Evolutionary conservation across 495 filamentous ascomycete genomes (phyloP).

Genomic region (Venustampulla echinocandica): DNA sequence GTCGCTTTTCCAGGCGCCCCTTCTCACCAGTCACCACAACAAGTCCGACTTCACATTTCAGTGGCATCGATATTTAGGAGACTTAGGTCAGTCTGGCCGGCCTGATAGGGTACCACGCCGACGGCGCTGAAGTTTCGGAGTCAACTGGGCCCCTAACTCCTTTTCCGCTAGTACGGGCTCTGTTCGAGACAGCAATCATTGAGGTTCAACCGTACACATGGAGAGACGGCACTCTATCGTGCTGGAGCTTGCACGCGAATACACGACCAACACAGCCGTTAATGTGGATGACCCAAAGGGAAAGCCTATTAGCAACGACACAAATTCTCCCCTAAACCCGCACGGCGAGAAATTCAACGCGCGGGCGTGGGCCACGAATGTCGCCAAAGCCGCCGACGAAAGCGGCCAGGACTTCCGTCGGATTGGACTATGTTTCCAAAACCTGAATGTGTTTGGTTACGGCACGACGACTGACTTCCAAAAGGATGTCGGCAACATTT

Average conservation of each 20-base stretch:
- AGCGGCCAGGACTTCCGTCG: conserved; percentile 26
- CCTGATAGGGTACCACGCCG: no score
- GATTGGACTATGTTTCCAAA: conserved; percentile 38
- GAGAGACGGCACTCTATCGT: no score
- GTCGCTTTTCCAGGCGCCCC: no score
- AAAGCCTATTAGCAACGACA: neutral
- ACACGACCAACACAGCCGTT: neutral
- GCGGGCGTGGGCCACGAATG: conserved; percentile 45
- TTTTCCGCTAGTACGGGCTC: no score
- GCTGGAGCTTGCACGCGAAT: neutral
- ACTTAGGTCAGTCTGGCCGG: no score
- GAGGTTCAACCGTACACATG: no score
- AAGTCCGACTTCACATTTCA: no score
- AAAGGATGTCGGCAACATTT: conserved; percentile 55
- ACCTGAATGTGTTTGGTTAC: conserved; percentile 67
- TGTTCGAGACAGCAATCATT: no score
- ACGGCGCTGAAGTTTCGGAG: no score
- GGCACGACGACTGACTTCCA: conserved; percentile 70
- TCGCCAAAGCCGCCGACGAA: conserved; percentile 34
- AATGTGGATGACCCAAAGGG: neutral
- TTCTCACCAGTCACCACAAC: no score
- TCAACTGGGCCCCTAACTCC: no score
- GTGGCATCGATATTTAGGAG: no score
- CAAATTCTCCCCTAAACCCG: conserved; percentile 9
- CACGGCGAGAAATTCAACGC: conserved; percentile 34